Evolutionary conservation across 768 basidiomycete species (phyloP).

Genomic region (Cystofilobasidium ferigula): DNA sequence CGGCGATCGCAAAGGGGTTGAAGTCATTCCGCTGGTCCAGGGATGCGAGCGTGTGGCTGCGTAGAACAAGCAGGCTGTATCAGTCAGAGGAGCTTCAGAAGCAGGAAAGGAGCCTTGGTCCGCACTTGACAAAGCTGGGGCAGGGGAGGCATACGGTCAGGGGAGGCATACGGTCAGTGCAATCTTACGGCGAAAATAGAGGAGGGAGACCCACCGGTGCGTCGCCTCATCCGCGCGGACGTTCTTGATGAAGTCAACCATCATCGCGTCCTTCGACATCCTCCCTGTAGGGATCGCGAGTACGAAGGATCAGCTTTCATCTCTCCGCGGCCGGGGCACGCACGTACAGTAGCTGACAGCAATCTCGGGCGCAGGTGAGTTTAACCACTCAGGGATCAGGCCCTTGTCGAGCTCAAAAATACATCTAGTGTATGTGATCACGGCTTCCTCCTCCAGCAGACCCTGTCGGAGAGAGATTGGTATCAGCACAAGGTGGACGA

Average conservation of each 20-base stretch:
- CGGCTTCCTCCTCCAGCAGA: too few relatives aligned
- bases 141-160: too few relatives aligned
- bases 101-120: background rate
- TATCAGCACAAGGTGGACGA: too few relatives aligned
- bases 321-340: background rate
- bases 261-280: slow-evolving; percentile 30
- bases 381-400: background rate
- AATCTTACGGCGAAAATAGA: background rate
- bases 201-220: slow-evolving; percentile 54
- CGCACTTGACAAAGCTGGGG: slow-evolving; percentile 2
- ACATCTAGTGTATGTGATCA: too few relatives aligned
- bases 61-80: slow-evolving; percentile 35
- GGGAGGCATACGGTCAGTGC: too few relatives aligned
- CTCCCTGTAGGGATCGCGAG: slow-evolving; percentile 24
- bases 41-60: slow-evolving; percentile 88
- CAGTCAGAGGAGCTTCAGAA: background rate
- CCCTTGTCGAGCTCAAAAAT: too few relatives aligned
- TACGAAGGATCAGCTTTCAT: background rate
- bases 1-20: slow-evolving; percentile 57
- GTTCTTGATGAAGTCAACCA: slow-evolving; percentile 81
- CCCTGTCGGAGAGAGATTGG: too few relatives aligned
- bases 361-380: slow-evolving; percentile 18
- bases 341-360: slow-evolving; percentile 15
- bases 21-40: slow-evolving; percentile 55
- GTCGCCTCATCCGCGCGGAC: slow-evolving; percentile 87